Percentiles rank a stretch among this genome's conserved stretches.
These are phyloP conservation scores for Colletotrichum lini DNA, from an alignment of 2,329 filamentous ascomycete genomes.

Conservation along the genomic window DNA sequence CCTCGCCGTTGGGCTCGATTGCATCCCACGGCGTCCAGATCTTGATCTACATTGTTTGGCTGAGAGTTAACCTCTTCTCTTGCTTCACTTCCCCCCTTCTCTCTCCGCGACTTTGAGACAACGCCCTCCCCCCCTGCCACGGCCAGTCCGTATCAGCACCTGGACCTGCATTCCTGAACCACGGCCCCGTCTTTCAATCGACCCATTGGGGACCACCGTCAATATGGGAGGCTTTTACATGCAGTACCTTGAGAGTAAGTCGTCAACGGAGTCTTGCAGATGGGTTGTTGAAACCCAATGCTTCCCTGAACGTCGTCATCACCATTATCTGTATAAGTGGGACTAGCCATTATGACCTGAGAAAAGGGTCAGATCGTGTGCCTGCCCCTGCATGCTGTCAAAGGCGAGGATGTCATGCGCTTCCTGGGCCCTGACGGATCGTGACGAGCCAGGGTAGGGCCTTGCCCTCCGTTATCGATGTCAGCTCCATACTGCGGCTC, in stretches of 20 bases:
- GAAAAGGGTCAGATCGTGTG: constrained; percentile 44
- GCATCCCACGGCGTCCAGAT: constrained; percentile 60
- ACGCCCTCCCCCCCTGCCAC: constrained; percentile 25
- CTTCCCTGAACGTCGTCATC: constrained; percentile 39
- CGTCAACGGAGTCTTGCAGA: constrained; percentile 45
- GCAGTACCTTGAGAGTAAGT: constrained; percentile 84
- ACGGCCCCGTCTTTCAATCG: constrained; percentile 16
- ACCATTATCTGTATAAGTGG: constrained; percentile 40
- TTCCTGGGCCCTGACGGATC: constrained; percentile 39
- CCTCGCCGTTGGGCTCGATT: constrained; percentile 69
- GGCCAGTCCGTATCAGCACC: constrained; percentile 12
- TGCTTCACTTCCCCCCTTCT: constrained; percentile 37
- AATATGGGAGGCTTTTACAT: constrained; percentile 78
- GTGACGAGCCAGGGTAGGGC: constrained; percentile 19
- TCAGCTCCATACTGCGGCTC: constrained; percentile 33
- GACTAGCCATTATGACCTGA: constrained; percentile 23
- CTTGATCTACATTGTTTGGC: constrained; percentile 50
- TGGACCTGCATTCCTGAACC: constrained; percentile 27
- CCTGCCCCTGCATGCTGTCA: constrained; percentile 51
- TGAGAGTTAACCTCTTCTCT: constrained; percentile 46
- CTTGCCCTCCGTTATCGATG: constrained; percentile 18
- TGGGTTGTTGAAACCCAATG: constrained; percentile 36
- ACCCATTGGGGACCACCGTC: constrained; percentile 49
- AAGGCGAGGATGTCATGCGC: constrained; percentile 45
- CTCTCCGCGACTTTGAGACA: constrained; percentile 32